Base-by-base conservation (phyloP, 768 basidiomycete genomes). In the Xerocomus brunneocitrinus region DNA sequence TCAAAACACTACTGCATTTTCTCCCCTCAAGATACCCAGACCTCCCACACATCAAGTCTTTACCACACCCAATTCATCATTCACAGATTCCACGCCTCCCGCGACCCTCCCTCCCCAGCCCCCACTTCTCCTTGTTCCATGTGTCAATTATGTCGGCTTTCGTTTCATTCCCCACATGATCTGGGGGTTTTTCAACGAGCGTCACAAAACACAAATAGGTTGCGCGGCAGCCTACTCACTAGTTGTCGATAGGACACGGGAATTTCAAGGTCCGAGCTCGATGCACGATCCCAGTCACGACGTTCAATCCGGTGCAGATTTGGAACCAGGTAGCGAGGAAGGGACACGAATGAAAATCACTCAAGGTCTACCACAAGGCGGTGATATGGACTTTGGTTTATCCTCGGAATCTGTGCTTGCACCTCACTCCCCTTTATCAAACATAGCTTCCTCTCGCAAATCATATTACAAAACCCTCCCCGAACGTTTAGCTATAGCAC, bases 111-210 rank as follows among this genome's bases (percentile, higher is more conserved):
- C 91, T 3, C 72, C 79, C 0, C 83, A 85, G 36, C 90, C 95
- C 1, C 87, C 95, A 2, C 73, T 98, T 49, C 78, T 91, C 25
- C 76, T 92, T 40, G 82, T 92, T 30, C 76, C 84, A 12, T 91
- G 84, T 67, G 76, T 79, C 36, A 82, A 92, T 62, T 78, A 85
- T 59, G 77, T 95, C 49, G 94, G 94, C 7, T 79, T 95, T 64
- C 79, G 77, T 28, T 89, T 90, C 63, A 84, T 95, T 52, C 94
- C 94, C 12, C 71, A 80, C 60, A 95, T 95, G 92, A 80, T 95
- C 44, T 87, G 84, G 82, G 89, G 84, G 58, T 93, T 93, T 71
- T 98, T 97, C 75, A 94, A 92, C 66, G 85, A 89, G 66, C 84
- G 93, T 8, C 73, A 82, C 44, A 84, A 88, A 63, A 91, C 92